These are phyloP conservation scores for Sechiopsis laciniata DNA, from an alignment of 306 rosid genomes.

Conservation along the genomic window DNA sequence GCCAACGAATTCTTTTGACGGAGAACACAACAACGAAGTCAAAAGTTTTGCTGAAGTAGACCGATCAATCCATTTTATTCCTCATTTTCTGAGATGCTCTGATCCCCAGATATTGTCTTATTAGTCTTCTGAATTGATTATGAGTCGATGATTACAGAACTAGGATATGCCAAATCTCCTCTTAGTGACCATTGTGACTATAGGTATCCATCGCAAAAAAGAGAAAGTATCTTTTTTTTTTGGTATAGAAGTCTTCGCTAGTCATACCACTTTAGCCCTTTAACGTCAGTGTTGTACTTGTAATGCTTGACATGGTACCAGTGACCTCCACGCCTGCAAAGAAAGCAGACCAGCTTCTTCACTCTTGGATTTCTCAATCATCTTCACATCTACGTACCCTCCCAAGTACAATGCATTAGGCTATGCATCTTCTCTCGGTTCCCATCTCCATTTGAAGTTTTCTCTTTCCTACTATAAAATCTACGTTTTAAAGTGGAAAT, in stretches of 20 bases:
- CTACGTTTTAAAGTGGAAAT: not conserved
- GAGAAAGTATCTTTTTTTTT: not conserved
- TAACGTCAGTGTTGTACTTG: not conserved
- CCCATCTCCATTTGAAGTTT: not conserved
- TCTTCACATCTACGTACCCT: not conserved
- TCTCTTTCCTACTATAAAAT: not conserved
- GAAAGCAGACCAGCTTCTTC: not conserved
- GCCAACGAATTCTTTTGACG: no score
- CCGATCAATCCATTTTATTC: no score
- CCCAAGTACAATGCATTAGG: not conserved
- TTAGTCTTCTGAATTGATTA: not conserved
- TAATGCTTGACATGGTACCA: slow-evolving; percentile 7
- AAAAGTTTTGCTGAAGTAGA: no score
- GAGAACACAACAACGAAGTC: no score
- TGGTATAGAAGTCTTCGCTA: not conserved
- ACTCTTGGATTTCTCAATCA: not conserved
- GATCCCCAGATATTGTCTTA: not conserved
- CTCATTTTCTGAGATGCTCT: not conserved
- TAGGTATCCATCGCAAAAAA: not conserved
- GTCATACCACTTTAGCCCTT: not conserved
- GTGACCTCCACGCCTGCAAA: not conserved
- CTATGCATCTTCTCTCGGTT: not conserved
- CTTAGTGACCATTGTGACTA: not conserved
- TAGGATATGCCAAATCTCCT: not conserved
- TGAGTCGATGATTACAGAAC: not conserved